Percentiles rank a stretch among this genome's conserved stretches.
phyloP scores from a whole-genome alignment of 441 rosid genomes.

The Kokia cookei region DNA sequence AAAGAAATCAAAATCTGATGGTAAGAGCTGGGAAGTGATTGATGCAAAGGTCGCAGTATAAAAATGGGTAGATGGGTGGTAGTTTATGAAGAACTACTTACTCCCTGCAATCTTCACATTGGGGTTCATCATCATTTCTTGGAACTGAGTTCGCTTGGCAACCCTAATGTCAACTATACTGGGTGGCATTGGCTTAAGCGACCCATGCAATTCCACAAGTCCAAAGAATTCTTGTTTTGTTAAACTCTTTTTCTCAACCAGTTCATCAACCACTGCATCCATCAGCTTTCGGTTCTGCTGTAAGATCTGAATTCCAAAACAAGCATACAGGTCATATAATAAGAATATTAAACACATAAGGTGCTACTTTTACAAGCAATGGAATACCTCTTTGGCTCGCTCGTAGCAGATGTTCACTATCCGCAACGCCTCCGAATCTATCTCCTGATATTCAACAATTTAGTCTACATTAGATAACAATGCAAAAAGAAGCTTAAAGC shows the following conservation, averaged over 20 bases:
- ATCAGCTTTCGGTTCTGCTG: slow-evolving; percentile 49
- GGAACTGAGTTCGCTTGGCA: slow-evolving; percentile 50
- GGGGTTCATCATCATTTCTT: slow-evolving; percentile 39
- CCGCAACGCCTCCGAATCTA: slow-evolving; percentile 67
- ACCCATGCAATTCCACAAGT: slow-evolving; percentile 70
- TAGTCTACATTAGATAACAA: background rate
- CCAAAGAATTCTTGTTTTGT: slow-evolving; percentile 70
- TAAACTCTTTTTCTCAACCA: slow-evolving; percentile 68
- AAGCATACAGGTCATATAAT: background rate
- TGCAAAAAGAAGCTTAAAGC: background rate
- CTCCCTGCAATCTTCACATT: slow-evolving; percentile 22
- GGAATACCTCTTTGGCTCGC: slow-evolving; percentile 74
- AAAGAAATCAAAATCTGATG: background rate
- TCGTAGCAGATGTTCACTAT: slow-evolving; percentile 64
- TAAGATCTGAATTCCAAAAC: slow-evolving; percentile 41
- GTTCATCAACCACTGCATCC: slow-evolving; percentile 63
- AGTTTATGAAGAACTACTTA: slow-evolving; percentile 23
- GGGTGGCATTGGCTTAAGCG: slow-evolving; percentile 50
- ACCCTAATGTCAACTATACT: slow-evolving; percentile 61
- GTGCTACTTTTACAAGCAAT: background rate
- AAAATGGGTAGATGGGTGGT: background rate
- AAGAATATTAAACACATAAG: background rate
- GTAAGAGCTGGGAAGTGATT: background rate
- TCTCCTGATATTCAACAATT: slow-evolving; percentile 44
- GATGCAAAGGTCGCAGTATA: background rate